phyloP scores from a whole-genome alignment of 176 grass and related monocot species.

The Rhipidocladum racemiflorum region DNA sequence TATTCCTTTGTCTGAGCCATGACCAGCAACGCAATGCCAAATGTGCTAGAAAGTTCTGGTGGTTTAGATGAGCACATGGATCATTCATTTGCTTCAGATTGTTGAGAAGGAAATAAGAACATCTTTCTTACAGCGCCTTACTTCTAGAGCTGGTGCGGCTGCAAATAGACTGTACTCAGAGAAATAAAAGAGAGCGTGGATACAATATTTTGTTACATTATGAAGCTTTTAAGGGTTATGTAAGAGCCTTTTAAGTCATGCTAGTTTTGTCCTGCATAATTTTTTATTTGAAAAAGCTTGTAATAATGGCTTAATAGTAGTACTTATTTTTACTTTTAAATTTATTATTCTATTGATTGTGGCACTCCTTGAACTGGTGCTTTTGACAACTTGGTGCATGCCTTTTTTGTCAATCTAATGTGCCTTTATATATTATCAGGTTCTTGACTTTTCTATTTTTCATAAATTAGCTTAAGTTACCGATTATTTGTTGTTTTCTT shows the following conservation, averaged over 20 bases:
- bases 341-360: constrained; percentile 12
- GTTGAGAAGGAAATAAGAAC: neutral
- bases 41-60: neutral
- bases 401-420: constrained; percentile 5
- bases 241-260: neutral
- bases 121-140: constrained; percentile 7
- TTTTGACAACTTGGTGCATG: neutral
- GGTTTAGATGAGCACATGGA: neutral
- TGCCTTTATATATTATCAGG: neutral
- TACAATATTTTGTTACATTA: neutral
- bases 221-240: constrained; percentile 2
- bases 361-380: neutral
- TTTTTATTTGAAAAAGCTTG: neutral
- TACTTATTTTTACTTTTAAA: neutral
- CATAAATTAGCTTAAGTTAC: neutral
- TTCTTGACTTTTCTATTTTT: constrained; percentile 13
- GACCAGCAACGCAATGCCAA: constrained; percentile 8
- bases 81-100: constrained; percentile 7
- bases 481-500: constrained; percentile 12
- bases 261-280: neutral
- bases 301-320: neutral
- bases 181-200: neutral
- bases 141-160: neutral
- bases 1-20: constrained; percentile 1
- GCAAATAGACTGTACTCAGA: neutral